Base-by-base conservation (phyloP, 2,329 filamentous ascomycete species). In the Cladosporium sp. region DNA sequence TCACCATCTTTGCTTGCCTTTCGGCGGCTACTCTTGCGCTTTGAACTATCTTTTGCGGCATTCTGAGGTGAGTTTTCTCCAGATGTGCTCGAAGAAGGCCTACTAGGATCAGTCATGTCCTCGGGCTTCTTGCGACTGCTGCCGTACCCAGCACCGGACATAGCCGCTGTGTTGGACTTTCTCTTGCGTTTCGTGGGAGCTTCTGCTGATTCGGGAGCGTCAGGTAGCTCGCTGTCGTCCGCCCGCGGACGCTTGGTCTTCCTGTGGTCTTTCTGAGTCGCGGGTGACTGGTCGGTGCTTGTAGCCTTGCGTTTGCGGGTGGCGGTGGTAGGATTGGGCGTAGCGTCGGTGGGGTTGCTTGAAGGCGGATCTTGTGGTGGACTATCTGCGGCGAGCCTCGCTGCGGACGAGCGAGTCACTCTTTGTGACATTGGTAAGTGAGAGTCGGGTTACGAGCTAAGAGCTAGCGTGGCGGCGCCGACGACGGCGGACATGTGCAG, bases 371-470 rank as follows among this genome's bases (percentile, higher is more conserved):
- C 59, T 67, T 68, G 63, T 56, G 63, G 39, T 60, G 50, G 56
- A 34, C 55, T 71, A 71, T 80, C 81, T 77, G 90, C 88, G 79
- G 90, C 90, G 84, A 90, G 87, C 81, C 91, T 91, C 80, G 92
- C 89, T 76, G 92, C 60, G 55, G 65, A 60, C 42, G 92, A 94
- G 81, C 93, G 91, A 82, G 93, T 97, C 71, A 94, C 87, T 90
- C 92, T 97, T 84, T 86, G 80, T 85, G 90, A 90, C 91, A 96
- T 97, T 86, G 93, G 90, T 65, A 65, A 64, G 60, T 52, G 52
- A 55, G 20, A 28, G 40, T 37, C 52, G 52, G 32, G 28, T 55
- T 20, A 55, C 32, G 24, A 55, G 53, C 24, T 49, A 51, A n/a
- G 45, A 35, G 45, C 48, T 47, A 48, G 48, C 36, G 35, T 25